Conservation (phyloP, 2,329 filamentous ascomycete species). For the Aspergillus japonicus region DNA sequence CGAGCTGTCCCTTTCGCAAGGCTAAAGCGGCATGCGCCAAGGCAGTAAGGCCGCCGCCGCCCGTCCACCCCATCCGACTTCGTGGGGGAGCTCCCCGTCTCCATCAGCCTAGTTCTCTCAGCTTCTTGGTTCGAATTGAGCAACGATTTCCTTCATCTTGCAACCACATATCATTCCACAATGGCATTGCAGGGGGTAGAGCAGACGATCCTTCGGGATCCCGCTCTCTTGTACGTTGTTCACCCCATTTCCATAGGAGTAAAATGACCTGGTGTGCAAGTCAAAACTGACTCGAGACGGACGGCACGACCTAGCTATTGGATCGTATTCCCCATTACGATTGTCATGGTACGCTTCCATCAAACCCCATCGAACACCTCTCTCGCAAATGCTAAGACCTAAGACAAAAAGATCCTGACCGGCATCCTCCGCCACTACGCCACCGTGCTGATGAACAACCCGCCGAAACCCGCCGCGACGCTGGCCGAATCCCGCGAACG, state of each 20-base stretch:
- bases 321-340: conserved; percentile 95
- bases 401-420: conserved; percentile 67
- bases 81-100: conserved; percentile 13
- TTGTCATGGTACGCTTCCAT: conserved; percentile 73
- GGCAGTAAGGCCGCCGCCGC: conserved; percentile 10
- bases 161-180: conserved; percentile 21
- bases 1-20: conserved; percentile 36
- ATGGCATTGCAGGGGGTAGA: conserved; percentile 80
- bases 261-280: background rate
- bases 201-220: conserved; percentile 97
- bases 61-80: conserved; percentile 12
- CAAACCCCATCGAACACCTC: too few species aligned
- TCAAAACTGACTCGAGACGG: background rate
- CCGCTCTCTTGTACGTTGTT: conserved; percentile 83
- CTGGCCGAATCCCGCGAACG: conserved; percentile 70
- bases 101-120: conserved; percentile 7
- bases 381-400: background rate
- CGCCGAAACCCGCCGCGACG: conserved; percentile 73
- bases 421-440: conserved; percentile 96
- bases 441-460: conserved; percentile 79
- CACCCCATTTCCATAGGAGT: conserved; percentile 11
- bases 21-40: conserved; percentile 22
- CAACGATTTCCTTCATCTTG: background rate
- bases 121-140: conserved; percentile 3
- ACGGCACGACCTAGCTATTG: conserved; percentile 70